phyloP scores from a whole-genome alignment of 164 flowering plant species.

The Sedum album region DNA sequence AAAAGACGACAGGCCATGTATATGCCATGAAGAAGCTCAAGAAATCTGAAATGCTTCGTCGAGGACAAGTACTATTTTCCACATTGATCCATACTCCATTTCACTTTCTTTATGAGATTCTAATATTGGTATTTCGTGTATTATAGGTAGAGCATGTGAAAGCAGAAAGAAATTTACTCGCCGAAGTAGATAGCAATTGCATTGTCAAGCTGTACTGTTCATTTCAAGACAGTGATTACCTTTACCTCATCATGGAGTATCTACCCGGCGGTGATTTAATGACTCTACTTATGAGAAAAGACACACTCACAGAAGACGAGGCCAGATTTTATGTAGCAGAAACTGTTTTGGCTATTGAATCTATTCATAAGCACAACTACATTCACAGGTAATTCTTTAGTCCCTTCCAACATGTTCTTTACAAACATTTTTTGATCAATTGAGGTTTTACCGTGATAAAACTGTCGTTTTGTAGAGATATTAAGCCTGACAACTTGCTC shows the following conservation, averaged over 20 bases:
- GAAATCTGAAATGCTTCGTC: constrained; percentile 4
- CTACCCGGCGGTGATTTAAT: too few relatives aligned
- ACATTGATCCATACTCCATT: background rate
- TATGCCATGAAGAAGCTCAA: too few relatives aligned
- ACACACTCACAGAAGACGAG: constrained; percentile 37
- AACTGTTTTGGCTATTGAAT: constrained; percentile 45
- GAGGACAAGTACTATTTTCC: background rate
- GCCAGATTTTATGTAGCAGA: constrained; percentile 50
- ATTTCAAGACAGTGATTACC: too few relatives aligned
- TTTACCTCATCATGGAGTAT: too few relatives aligned
- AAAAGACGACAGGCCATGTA: too few relatives aligned
- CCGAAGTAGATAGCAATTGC: too few relatives aligned
- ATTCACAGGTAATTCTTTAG: too few relatives aligned
- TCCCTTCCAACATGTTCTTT: background rate
- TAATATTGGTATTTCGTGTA: background rate
- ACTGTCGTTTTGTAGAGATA: constrained; percentile 25
- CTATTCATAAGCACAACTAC: constrained; percentile 48
- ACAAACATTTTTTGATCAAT: background rate
- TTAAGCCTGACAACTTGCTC: constrained; percentile 54
- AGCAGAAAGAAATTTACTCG: constrained; percentile 51
- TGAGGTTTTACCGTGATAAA: background rate
- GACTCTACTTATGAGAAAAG: too few relatives aligned
- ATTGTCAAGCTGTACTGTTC: too few relatives aligned
- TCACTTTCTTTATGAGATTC: background rate
- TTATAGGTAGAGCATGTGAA: constrained; percentile 50